A percentile compares a stretch with the other conserved stretches of the same genome.
These are phyloP conservation scores for Rhododendron mucronatum DNA, from an alignment of 148 eudicot genomes.

Conservation along the genomic window DNA sequence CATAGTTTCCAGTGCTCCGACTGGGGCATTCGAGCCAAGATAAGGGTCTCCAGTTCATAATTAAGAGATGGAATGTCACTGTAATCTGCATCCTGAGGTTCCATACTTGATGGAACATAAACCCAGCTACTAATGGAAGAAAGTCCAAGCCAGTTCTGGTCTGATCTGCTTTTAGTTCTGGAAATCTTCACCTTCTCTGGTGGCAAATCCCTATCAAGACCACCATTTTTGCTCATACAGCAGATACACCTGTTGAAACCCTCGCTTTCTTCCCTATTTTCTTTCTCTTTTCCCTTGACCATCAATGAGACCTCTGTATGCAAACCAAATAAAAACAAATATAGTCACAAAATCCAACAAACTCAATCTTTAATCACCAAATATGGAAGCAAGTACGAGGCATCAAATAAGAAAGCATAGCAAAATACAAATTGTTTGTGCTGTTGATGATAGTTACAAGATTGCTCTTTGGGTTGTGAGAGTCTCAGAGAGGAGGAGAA, in stretches of 20 bases:
- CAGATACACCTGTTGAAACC: neutral
- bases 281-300: slow-evolving; percentile 28
- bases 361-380: neutral
- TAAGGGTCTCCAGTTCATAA: slow-evolving; percentile 42
- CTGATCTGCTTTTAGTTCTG: slow-evolving; percentile 10
- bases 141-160: neutral
- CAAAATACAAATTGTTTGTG: neutral
- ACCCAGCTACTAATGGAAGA: slow-evolving; percentile 7
- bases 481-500: neutral
- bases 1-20: slow-evolving; percentile 35
- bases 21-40: slow-evolving; percentile 37
- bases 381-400: neutral
- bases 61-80: slow-evolving; percentile 27
- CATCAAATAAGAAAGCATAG: neutral
- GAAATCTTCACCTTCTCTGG: slow-evolving; percentile 25
- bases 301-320: slow-evolving; percentile 17
- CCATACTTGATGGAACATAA: slow-evolving; percentile 17
- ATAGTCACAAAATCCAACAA: neutral
- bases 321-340: slow-evolving; percentile 11
- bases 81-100: slow-evolving; percentile 61
- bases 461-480: neutral
- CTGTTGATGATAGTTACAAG: neutral
- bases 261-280: slow-evolving; percentile 10
- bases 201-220: slow-evolving; percentile 10
- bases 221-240: slow-evolving; percentile 7